Conservation (phyloP, 2,329 filamentous ascomycete species). For the Fusarium cicatricum region DNA sequence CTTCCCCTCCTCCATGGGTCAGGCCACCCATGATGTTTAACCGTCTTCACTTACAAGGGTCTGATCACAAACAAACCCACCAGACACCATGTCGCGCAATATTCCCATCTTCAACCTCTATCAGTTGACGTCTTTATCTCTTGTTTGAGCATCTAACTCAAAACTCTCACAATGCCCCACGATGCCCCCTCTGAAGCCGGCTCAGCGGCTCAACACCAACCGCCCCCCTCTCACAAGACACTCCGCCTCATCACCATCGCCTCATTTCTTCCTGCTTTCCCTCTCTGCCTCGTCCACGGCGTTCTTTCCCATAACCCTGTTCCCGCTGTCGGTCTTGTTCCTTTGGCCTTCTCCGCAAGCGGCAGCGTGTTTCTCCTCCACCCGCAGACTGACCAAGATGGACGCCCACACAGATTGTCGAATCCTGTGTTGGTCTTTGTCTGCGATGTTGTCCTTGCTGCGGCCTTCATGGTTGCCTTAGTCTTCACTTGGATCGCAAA, state of each 20-base stretch:
- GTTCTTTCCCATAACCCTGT: conserved; percentile 45
- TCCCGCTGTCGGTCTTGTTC: conserved; percentile 52
- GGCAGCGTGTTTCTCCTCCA: conserved; percentile 38
- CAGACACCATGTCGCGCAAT: conserved; percentile 8
- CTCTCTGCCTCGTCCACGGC: conserved; percentile 51
- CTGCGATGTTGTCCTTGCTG: conserved; percentile 48
- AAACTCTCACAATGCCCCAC: conserved; percentile 22
- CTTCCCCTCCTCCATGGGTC: conserved; percentile 9
- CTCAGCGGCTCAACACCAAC: conserved; percentile 19
- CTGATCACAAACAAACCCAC: conserved; percentile 25
- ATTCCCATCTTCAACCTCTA: not conserved
- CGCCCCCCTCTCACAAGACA: conserved; percentile 29
- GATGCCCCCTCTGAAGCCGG: conserved; percentile 20
- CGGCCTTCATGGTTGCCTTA: conserved; percentile 50
- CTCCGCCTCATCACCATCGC: conserved; percentile 48
- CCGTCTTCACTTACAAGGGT: conserved; percentile 33
- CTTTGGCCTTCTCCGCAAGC: conserved; percentile 49
- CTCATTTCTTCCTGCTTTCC: conserved; percentile 51
- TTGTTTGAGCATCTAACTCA: not conserved
- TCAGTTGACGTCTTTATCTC: not conserved
- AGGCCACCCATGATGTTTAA: conserved; percentile 29
- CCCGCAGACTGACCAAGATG: conserved; percentile 6
- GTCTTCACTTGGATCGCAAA: conserved; percentile 52
- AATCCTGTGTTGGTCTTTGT: conserved; percentile 50
- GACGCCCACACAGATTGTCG: conserved; percentile 9